A percentile compares a stretch with the other conserved stretches of the same genome.
These are phyloP conservation scores for Botrytis deweyae DNA, from an alignment of 2,329 filamentous ascomycete species.

Conservation along the genomic window DNA sequence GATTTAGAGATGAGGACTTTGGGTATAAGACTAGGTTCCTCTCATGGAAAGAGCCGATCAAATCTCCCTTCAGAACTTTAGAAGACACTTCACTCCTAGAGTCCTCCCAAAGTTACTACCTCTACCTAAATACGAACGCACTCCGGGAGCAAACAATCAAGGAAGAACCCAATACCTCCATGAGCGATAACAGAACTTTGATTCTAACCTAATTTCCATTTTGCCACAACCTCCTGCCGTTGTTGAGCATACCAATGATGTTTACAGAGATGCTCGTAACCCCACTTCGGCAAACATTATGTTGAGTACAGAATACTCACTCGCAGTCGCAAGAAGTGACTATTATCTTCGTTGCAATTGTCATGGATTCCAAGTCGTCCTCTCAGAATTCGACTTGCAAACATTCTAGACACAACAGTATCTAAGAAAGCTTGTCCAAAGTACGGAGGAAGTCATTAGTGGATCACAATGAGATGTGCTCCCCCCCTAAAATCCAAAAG, in stretches of 20 bases:
- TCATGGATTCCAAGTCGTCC: background rate
- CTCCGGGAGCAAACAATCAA: background rate
- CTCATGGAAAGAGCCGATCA: background rate
- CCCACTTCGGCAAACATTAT: background rate
- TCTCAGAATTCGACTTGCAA: background rate
- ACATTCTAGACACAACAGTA: background rate
- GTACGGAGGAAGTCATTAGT: background rate
- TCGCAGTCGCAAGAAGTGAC: background rate
- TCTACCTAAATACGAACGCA: background rate
- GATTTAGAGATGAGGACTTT: background rate
- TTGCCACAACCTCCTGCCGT: background rate
- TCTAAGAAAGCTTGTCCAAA: background rate
- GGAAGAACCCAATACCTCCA: background rate
- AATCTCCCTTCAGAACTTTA: background rate
- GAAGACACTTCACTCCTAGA: background rate
- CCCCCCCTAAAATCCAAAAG: no score
- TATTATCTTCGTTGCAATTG: background rate
- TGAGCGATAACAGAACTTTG: background rate
- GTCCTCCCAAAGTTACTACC: background rate
- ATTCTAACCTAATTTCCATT: background rate
- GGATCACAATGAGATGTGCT: background rate
- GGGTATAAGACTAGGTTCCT: background rate
- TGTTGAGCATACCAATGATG: background rate
- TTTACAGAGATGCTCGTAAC: background rate
- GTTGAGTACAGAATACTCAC: background rate